Evolutionary conservation across 495 filamentous ascomycete species (phyloP), one percentile per base, ranked within the genome.

Genomic region (Hyaloscypha hepaticicola): DNA sequence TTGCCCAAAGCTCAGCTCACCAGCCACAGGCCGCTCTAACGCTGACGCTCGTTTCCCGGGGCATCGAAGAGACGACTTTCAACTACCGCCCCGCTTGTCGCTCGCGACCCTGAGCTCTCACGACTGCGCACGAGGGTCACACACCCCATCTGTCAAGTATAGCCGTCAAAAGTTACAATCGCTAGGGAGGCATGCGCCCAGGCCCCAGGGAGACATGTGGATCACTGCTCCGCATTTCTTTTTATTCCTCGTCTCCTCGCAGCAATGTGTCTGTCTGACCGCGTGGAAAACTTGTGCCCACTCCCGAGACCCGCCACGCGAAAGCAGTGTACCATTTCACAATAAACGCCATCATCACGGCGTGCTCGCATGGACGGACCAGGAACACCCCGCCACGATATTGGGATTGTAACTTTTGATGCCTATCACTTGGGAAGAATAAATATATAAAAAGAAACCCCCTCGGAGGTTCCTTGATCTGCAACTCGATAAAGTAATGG

Each of bases 11-110:
- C 31, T 28, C 21, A 22, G 11, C 16, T 56, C 61, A 63, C 51
- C 52, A 63, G 61, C 64, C 64, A 66, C 64, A 61, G 64, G 64
- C 64, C 58, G 64, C 64, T 61, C 64, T 66, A 66, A 66, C 38
- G 38, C 34, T 12, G 26, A 38, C n/a, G n/a, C 27, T n/a, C n/a
- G n/a, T n/a, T n/a, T n/a, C n/a, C 61, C 45, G 33, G 61, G 61
- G 19, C 51, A 28, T 28, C 29, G 38, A 45, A 45, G 38, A 45
- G 38, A 45, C 38, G 11, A 45, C 19, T 45, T 16, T 27, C 38
- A 52, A 33, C 21, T 6, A 21, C 29, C 31, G 24, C 53, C 53
- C 26, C 31, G 24, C 53, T 26, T 14, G 29, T 33, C 27, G 11
- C 3, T 53, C 7, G 49, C 7, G 49, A 28, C 16, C 21, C 33